Conservation (phyloP, 2,329 filamentous ascomycete species). For the Penicillium olsonii region DNA sequence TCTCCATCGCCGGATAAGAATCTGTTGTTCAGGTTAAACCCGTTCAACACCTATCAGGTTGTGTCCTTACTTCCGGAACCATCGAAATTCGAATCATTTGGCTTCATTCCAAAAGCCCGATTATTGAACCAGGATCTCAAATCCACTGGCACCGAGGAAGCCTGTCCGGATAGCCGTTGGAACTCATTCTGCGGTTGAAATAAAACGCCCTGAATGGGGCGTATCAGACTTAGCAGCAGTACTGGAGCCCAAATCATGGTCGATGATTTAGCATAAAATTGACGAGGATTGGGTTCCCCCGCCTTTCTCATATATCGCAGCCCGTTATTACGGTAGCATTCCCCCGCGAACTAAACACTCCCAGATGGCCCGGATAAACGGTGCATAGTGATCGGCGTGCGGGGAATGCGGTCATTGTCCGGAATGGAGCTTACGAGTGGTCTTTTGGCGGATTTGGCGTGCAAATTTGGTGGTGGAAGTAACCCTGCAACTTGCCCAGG, state of each 20-base stretch:
- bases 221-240: background rate
- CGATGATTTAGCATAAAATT: background rate
- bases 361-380: constrained; percentile 10
- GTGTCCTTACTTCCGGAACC: constrained; percentile 21
- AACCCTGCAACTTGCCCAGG: too few species aligned
- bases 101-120: constrained; percentile 37
- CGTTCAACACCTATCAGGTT: constrained; percentile 31
- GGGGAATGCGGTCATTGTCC: constrained; percentile 11
- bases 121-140: constrained; percentile 33
- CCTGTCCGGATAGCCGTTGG: constrained; percentile 6
- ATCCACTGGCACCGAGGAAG: constrained; percentile 16
- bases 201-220: constrained; percentile 8
- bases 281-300: background rate
- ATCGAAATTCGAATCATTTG: constrained; percentile 40
- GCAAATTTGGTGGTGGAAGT: too few species aligned
- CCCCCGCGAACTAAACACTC: background rate
- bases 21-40: constrained; percentile 16
- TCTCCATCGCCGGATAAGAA: background rate
- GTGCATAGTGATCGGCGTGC: constrained; percentile 14
- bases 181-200: constrained; percentile 25
- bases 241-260: background rate
- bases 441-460: background rate
- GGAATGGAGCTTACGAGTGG: background rate
- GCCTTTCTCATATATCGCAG: background rate
- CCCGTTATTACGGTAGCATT: background rate